A percentile compares a stretch with the other conserved stretches of the same genome.
phyloP scores from a whole-genome alignment of 495 filamentous ascomycete species.

The Trichoderma asperelloides region DNA sequence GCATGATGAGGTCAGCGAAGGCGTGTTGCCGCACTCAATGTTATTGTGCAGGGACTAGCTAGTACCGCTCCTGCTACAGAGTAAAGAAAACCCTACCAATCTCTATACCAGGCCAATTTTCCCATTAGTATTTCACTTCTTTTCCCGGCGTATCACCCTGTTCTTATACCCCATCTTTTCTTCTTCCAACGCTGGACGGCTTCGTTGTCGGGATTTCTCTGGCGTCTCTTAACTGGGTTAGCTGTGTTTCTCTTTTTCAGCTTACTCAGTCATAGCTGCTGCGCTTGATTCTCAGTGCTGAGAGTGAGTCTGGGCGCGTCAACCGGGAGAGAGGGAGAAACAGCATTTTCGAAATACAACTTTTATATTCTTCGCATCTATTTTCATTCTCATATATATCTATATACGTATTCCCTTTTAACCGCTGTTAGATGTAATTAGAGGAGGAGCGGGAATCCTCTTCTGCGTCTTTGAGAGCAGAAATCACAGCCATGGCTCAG shows the following conservation, averaged over 20 bases:
- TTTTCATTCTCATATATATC: too few species aligned
- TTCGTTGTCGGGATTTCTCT: background rate
- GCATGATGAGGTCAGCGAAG: slow-evolving; percentile 6
- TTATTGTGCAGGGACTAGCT: background rate
- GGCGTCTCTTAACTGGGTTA: background rate
- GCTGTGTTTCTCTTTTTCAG: background rate
- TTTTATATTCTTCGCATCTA: too few species aligned
- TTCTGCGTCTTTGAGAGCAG: background rate
- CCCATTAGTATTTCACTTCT: background rate
- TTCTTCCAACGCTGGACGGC: background rate
- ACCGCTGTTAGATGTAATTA: too few species aligned
- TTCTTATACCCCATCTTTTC: background rate
- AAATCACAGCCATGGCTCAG: background rate
- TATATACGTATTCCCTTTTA: too few species aligned
- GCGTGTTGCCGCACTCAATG: background rate
- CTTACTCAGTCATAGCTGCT: background rate
- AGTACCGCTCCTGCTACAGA: background rate
- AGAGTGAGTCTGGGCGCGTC: background rate
- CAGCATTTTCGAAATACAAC: too few species aligned
- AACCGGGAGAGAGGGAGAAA: background rate
- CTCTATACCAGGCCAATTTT: too few species aligned
- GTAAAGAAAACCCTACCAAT: too few species aligned
- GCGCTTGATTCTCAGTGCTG: background rate
- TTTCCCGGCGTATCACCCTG: background rate
- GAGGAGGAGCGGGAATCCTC: background rate